These are phyloP conservation scores for Fusarium longipes DNA, from an alignment of 2,329 filamentous ascomycete genomes.

Conservation along the genomic window DNA sequence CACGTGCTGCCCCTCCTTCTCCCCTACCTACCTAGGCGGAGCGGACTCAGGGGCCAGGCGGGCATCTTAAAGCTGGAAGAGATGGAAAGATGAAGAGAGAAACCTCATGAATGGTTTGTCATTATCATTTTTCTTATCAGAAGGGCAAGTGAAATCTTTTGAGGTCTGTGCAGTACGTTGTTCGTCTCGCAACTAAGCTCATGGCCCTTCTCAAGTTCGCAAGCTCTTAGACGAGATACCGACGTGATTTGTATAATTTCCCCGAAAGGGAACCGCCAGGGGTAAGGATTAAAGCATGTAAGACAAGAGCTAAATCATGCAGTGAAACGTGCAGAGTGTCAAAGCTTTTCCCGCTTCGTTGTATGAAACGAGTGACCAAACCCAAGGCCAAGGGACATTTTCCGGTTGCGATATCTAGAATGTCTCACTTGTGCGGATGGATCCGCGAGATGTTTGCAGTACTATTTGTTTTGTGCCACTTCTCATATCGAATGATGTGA, in stretches of 20 bases:
- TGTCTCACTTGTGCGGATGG: background rate
- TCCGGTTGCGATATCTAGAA: background rate
- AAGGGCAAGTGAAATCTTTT: background rate
- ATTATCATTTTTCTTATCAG: background rate
- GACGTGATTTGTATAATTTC: constrained; percentile 11
- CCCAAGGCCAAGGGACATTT: background rate
- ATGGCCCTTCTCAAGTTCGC: background rate
- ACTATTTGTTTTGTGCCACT: background rate
- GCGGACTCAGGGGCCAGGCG: constrained; percentile 28
- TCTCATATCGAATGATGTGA: background rate
- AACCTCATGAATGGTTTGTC: background rate
- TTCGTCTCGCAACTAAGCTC: background rate
- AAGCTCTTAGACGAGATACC: constrained; percentile 12
- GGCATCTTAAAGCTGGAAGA: background rate
- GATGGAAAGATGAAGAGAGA: constrained; percentile 1
- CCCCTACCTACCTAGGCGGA: constrained; percentile 9
- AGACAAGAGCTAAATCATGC: constrained; percentile 5
- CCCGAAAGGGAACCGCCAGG: constrained; percentile 5
- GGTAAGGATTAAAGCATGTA: constrained; percentile 6
- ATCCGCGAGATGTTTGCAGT: background rate
- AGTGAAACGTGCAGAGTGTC: constrained; percentile 29
- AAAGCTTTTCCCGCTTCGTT: constrained; percentile 6
- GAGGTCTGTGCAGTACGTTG: constrained; percentile 8
- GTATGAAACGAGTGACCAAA: constrained; percentile 17
- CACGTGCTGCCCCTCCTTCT: constrained; percentile 36